Base-by-base conservation (phyloP, 2,329 filamentous ascomycete genomes). In the Aplosporella prunicola region DNA sequence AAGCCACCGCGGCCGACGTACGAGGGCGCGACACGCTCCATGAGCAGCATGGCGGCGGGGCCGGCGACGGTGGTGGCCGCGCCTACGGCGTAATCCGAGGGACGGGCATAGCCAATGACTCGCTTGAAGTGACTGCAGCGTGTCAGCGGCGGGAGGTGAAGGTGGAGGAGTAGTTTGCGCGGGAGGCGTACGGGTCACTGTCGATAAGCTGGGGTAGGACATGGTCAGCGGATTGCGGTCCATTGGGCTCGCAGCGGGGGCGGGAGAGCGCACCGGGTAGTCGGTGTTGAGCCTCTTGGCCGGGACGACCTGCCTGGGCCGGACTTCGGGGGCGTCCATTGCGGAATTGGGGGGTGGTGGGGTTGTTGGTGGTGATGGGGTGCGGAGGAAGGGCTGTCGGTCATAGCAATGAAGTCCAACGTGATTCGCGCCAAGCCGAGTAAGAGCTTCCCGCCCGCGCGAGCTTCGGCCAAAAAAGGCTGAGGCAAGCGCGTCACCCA, bases 11-110 rank as follows among this genome's bases (percentile, higher is more conserved):
- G 82, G 50, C 85, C 82, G 41, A 87, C 83, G 50, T 85, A 76
- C 33, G 88, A 91, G 18, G 91, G 91, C 17, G 84, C 79, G 47
- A 93, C 74, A 59, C 72, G 78, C 69, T 98, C 89, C 74, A 87
- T 84, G 47, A 79, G 62, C 53, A 79, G 70, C 58, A 96, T 80
- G 40, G 83, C 66, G 30, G 72, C 72, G 7, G 91, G 89, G 32
- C 78, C 82, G 37, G 78, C 69, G n/a, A 77, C 76, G 10, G 80
- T 80, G 33, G 82, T 74, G 10, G 68, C 72, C 40, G 72, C 69
- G 45, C 80, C 89, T 49, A 76, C 68, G 26, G 72, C 69, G 64
- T 93, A 96, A 64, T 98, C 91, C 33, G 80, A 83, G 32, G 78
- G 68, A 46, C 91, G 78, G 45, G 88, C 83, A 73, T 98, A 98